Evolutionary conservation across 23 red algal species (phyloP), one percentile per base, ranked within the genome.

Genomic region (Gracilaria domingensis): DNA sequence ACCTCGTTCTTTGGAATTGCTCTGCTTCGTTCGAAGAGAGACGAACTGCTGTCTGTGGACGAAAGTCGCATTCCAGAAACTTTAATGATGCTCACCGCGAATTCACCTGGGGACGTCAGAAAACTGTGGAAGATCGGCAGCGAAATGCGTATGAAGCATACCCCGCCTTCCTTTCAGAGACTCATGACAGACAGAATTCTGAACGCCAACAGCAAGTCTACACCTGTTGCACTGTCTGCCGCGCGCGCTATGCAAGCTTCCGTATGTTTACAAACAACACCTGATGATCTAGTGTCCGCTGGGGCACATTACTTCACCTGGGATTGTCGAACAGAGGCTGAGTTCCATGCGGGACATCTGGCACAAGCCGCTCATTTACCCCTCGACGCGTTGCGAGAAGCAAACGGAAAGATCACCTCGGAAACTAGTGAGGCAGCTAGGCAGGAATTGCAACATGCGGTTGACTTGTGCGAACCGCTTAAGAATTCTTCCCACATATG

Each of bases 1-100:
- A 88, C 88, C 4, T 86, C 91, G 51, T 99, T 96, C 82, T 95
- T 99, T 75, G 97, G 78, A 0, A 75, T 99, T 49, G 97, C 92
- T n/a, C 26, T 95, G 30, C 65, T 99, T 50, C 75, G 88, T 42
- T 88, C 81, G 1, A 93, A 95, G 53, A 76, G 93, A 34, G 78
- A 95, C 12, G 49, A 73, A 26, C 18, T 99, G 28, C 82, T 96
- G 40, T 83, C 62, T 25, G 59, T 86, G 0, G 90, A 94, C 70
- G 80, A 84, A 83, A 92, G 94, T 25, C 45, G 70, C 8, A 93
- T 99, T 77, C 97, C 97, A 32, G 97, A 99, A 83, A 90, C 88
- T 38, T 71, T 96, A 12, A 95, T 99, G 91, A 79, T 88, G 56
- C 84, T 99, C 26, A 79, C 89, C 6, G 83, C 90, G 12, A 62